These are phyloP conservation scores for Hordeum pubiflorum DNA, from an alignment of 202 grass and related monocot species.

Conservation along the genomic window DNA sequence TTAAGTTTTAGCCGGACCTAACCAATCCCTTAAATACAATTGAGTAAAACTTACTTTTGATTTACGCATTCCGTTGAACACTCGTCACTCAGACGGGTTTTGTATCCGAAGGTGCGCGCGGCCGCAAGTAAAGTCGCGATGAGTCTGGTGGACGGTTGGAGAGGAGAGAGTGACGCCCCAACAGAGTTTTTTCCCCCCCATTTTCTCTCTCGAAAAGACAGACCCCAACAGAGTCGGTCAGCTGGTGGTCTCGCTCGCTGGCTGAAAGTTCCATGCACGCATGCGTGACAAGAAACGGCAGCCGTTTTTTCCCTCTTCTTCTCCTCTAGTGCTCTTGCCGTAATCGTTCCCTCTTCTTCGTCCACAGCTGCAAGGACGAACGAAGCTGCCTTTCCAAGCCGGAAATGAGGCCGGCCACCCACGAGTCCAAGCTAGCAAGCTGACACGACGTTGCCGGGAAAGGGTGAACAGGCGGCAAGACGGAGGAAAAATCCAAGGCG, in stretches of 20 bases:
- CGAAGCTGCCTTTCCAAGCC: not conserved
- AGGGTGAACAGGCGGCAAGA: too few species aligned
- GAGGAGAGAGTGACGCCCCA: not conserved
- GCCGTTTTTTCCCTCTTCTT: not conserved
- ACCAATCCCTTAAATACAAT: too few species aligned
- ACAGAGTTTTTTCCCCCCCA: too few species aligned
- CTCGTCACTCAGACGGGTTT: too few species aligned
- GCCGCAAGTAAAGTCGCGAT: not conserved
- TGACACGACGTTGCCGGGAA: too few species aligned
- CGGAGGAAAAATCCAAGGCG: not conserved
- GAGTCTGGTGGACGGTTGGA: not conserved
- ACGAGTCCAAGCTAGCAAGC: not conserved
- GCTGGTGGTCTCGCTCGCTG: not conserved
- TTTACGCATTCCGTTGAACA: too few species aligned
- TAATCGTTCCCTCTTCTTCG: not conserved
- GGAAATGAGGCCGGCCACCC: not conserved
- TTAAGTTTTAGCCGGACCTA: too few species aligned
- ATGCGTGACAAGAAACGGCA: not conserved
- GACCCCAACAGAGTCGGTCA: not conserved
- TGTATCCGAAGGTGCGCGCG: not conserved
- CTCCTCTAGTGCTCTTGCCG: not conserved
- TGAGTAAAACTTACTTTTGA: too few species aligned
- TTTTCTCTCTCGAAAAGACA: too few species aligned
- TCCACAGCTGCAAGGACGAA: not conserved
- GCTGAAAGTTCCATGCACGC: not conserved